phyloP scores from a whole-genome alignment of 495 filamentous ascomycete genomes.

The Neohortaea acidophila region DNA sequence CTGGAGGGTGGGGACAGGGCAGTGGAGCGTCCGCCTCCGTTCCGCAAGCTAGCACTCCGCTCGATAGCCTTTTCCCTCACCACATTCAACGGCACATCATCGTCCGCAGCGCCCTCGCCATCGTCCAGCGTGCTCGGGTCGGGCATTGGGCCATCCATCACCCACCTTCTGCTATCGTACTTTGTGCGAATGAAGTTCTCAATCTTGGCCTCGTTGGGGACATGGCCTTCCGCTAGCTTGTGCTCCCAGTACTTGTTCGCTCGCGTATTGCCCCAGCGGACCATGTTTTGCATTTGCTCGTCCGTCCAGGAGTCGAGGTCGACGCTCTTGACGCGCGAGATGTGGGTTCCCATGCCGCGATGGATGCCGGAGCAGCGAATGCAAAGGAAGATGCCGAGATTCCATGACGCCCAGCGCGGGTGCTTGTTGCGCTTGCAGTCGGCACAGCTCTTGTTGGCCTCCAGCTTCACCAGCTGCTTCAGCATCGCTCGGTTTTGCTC shows the following conservation, averaged over 20 bases:
- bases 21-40: neutral
- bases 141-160: constrained; percentile 90
- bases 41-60: constrained; percentile 5
- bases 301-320: constrained; percentile 97
- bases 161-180: constrained; percentile 95
- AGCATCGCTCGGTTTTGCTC: constrained; percentile 82
- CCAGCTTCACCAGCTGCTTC: constrained; percentile 82
- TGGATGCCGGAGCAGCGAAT: constrained; percentile 98
- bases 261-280: constrained; percentile 86
- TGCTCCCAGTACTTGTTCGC: constrained; percentile 99
- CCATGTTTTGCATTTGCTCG: constrained; percentile 81
- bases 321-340: constrained; percentile 93
- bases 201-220: constrained; percentile 68
- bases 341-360: constrained; percentile 96
- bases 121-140: constrained; percentile 70
- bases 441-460: constrained; percentile 87
- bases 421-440: constrained; percentile 99
- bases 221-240: constrained; percentile 77
- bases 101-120: constrained; percentile 43
- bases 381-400: constrained; percentile 87
- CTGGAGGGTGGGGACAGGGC: constrained; percentile 1
- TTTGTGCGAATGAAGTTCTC: constrained; percentile 99
- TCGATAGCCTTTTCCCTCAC: constrained; percentile 55
- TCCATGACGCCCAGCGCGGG: constrained; percentile 98
- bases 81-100: constrained; percentile 66